Evolutionary conservation across 768 basidiomycete genomes (phyloP).

Genomic region (Pleurotus tuber-regium): DNA sequence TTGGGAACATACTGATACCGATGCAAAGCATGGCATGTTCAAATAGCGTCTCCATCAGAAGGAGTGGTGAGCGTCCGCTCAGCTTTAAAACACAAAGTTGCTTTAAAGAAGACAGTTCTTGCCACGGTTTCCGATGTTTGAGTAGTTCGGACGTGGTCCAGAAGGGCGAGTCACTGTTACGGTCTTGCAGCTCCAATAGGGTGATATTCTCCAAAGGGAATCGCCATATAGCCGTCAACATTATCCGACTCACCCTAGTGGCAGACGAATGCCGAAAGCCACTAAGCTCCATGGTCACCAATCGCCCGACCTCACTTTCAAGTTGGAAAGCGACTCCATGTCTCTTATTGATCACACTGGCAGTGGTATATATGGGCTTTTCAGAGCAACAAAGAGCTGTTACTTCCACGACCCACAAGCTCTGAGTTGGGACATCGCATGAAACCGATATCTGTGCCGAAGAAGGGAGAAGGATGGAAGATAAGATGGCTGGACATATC

Average conservation of each 20-base stretch:
- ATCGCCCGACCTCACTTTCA: no score
- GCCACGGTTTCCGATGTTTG: no score
- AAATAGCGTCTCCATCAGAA: slow-evolving; percentile 1
- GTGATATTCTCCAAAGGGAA: background rate
- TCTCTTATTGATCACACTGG: no score
- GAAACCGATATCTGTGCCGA: background rate
- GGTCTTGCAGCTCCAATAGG: background rate
- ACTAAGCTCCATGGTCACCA: background rate
- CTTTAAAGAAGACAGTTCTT: no score
- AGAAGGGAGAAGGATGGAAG: no score
- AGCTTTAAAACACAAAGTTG: background rate
- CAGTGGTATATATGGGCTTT: no score
- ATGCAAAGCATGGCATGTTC: slow-evolving; percentile 6
- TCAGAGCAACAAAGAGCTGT: no score
- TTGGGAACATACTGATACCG: background rate
- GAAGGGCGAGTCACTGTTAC: background rate
- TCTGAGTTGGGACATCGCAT: background rate
- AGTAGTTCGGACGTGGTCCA: no score
- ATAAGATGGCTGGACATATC: no score
- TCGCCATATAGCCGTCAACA: background rate
- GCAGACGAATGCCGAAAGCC: background rate
- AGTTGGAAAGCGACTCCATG: no score
- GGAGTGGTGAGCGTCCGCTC: background rate
- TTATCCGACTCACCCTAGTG: background rate
- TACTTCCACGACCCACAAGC: no score